Evolutionary conservation across 1,139 yeast species (phyloP), one percentile per base, ranked within the genome.

Genomic region (Torulaspora globosa): DNA sequence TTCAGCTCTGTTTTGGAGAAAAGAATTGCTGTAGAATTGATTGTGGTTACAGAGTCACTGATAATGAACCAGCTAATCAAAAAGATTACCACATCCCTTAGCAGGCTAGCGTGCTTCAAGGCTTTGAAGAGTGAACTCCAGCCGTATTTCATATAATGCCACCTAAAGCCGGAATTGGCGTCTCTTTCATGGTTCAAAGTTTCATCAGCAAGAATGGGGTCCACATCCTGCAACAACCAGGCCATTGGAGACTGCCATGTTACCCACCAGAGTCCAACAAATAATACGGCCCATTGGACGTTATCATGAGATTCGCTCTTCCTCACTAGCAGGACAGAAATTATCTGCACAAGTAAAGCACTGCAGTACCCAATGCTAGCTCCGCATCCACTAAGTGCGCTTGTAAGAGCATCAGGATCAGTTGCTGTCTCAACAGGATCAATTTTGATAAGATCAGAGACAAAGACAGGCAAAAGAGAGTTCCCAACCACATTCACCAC

Each of bases 401-500:
- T 68, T 2, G 76, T 69, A 14, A 67, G 29, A 19, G 66, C 60
- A 4, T 75, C 73, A 15, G 39, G 34, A 12, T 47, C 42, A 9
- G 30, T 36, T n/a, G 36, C 34, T 6, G 32, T 28, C 2, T 43
- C 37, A 11, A 44, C 51, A 4, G 43, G 44, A 23, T 52, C 46
- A 38, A 41, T 45, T 29, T 51, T 54, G 12, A 57, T 41, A 2
- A 57, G 52, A 16, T 62, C 62, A 1, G 62, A 46, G 1, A 72
- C 83, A 37, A 83, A 62, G 1, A 76, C 71, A 0, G 89, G 87
- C 30, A 83, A 61, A 51, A 78, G 76, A 1, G 89, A 79, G 60
- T 83, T 83, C n/a, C 87, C 88, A 50, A 87, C 81, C 10, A 83
- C 89, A 43, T 79, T 78, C 2, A 81, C 84, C 3, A 83, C 84